Evolutionary conservation across 306 rosid species (phyloP).

Genomic region (Hylodesmum podocarpum): DNA sequence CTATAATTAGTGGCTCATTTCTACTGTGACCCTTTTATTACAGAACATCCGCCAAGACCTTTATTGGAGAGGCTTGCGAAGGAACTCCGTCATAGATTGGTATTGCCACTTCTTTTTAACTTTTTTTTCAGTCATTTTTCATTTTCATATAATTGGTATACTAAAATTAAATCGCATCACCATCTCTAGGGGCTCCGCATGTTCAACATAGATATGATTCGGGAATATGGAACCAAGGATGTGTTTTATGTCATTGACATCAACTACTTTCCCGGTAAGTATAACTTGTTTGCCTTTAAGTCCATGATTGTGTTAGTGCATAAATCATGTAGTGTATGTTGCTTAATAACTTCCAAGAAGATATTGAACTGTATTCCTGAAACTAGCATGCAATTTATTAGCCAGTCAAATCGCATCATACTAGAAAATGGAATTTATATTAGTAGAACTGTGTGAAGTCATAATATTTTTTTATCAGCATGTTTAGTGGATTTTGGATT

Average conservation of each 20-base stretch:
- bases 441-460: too few relatives aligned
- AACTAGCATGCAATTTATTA: too few relatives aligned
- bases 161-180: constrained; percentile 22
- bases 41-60: constrained; percentile 55
- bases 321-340: neutral
- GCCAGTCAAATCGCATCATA: too few relatives aligned
- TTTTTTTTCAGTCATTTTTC: neutral
- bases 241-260: constrained; percentile 59
- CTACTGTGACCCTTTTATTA: constrained; percentile 18
- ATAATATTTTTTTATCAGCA: too few relatives aligned
- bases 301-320: neutral
- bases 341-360: too few relatives aligned
- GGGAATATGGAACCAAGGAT: constrained; percentile 54
- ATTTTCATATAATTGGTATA: neutral
- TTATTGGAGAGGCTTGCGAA: constrained; percentile 52
- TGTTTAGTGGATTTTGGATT: too few relatives aligned
- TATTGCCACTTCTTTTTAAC: neutral
- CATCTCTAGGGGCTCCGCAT: constrained; percentile 47
- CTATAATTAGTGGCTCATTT: constrained; percentile 11
- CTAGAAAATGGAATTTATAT: too few relatives aligned
- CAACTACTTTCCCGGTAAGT: constrained; percentile 60
- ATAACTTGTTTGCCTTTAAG: constrained; percentile 10
- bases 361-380: too few relatives aligned
- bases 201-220: constrained; percentile 59
- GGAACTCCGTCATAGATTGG: constrained; percentile 53